phyloP scores from a whole-genome alignment of 225 moss, liverwort and hornwort species.

The Pseudoscleropodium purum region DNA sequence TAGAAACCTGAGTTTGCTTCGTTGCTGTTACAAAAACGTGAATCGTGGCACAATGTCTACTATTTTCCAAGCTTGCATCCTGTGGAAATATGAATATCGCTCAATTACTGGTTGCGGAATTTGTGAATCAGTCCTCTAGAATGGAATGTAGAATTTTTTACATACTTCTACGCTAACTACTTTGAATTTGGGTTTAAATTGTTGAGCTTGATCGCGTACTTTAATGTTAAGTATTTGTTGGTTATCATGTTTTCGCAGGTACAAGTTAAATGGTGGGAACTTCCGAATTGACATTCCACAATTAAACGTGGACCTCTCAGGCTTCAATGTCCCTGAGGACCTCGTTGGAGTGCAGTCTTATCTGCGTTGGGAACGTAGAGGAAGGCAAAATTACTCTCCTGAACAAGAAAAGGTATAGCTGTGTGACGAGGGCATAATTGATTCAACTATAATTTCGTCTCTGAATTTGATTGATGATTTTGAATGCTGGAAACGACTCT shows the following conservation, averaged over 20 bases:
- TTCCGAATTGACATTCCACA: conserved; percentile 60
- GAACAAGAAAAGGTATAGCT: conserved; percentile 75
- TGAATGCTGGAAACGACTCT: background rate
- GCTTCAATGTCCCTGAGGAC: conserved; percentile 49
- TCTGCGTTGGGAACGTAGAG: conserved; percentile 74
- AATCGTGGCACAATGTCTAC: background rate
- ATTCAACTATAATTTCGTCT: background rate
- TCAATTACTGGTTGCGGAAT: background rate
- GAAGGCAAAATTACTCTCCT: conserved; percentile 61
- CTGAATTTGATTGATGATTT: background rate
- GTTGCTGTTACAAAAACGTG: background rate
- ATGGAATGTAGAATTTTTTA: background rate
- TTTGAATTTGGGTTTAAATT: background rate
- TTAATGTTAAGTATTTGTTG: background rate
- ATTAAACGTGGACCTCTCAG: conserved; percentile 20
- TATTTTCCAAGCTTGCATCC: background rate
- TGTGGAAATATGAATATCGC: background rate
- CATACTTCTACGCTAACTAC: background rate
- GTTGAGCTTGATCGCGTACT: background rate
- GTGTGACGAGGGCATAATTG: background rate
- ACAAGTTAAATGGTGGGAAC: conserved; percentile 69
- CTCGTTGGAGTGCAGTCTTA: conserved; percentile 79
- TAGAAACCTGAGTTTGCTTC: background rate
- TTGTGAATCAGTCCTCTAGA: background rate
- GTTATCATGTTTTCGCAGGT: conserved; percentile 28